Evolutionary conservation across 1,284 basidiomycete species (phyloP), one percentile per base, ranked within the genome.

Genomic region (Marasmius oreades): DNA sequence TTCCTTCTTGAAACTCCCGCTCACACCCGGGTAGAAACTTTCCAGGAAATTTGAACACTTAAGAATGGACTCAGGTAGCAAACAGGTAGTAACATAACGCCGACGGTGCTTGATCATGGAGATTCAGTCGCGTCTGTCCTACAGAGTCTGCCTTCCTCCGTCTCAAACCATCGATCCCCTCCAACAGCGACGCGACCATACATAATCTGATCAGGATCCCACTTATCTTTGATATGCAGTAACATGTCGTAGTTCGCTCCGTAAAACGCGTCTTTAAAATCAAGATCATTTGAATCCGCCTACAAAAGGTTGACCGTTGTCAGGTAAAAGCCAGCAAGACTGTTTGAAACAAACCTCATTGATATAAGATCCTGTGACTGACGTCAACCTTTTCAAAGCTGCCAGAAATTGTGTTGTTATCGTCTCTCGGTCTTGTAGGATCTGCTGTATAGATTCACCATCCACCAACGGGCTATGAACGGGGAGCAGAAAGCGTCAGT

Each of bases 111-210:
- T n/a, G n/a, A n/a, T n/a, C n/a, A n/a, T n/a, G n/a, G n/a, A n/a
- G n/a, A n/a, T n/a, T n/a, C n/a, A n/a, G n/a, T 37, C 36, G n/a
- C n/a, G n/a, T n/a, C n/a, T 12, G 36, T 31, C 26, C 42, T 43
- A 48, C 64, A 66, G 7, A 66, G 47, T 26, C 64, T 60, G 2
- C 61, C 65, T 18, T 59, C 61, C 2, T 57, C 53, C 5, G 14
- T 48, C 26, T 60, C 60, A 2, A 46, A 55, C 65, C 64, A 67
- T 10, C 63, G 51, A 43, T 67, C 65, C 3, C 65, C 61, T n/a
- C 65, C 65, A 7, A 67, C 65, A 26, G 61, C 54, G 3, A 56
- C 65, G n/a, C 55, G 47, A n/a, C 60, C 66, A 44, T 64, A 64
- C n/a, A 67, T 36, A 4, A 64, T 10, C n/a, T 67, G 62, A 16